Conservation (phyloP, 2,329 filamentous ascomycete species). For the Claviceps purpurea region DNA sequence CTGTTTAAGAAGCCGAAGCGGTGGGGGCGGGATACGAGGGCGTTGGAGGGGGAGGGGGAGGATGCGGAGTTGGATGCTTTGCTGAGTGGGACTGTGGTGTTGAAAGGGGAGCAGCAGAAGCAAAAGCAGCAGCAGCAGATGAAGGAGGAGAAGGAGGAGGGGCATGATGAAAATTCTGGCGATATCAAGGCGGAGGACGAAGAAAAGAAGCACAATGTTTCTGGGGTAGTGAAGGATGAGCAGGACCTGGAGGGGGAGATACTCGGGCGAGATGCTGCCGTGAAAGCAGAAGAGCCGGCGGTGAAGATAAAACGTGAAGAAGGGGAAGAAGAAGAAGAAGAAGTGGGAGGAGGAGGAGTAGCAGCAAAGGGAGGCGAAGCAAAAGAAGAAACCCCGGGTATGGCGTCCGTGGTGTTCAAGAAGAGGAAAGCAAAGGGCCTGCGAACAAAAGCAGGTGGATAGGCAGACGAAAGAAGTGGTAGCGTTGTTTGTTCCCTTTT, state of each 20-base stretch:
- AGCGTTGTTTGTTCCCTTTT: neutral
- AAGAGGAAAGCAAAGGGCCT: constrained; percentile 60
- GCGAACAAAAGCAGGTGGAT: constrained; percentile 35
- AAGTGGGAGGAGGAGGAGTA: neutral
- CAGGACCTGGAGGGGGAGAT: neutral
- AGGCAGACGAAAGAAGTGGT: too few species aligned
- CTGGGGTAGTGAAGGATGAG: neutral
- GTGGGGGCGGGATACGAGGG: constrained; percentile 42
- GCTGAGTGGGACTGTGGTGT: constrained; percentile 24
- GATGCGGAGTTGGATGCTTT: constrained; percentile 51
- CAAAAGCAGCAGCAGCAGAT: constrained; percentile 11
- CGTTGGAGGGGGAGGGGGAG: constrained; percentile 23
- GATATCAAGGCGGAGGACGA: neutral
- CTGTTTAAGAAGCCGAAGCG: constrained; percentile 45
- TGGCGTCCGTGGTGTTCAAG: constrained; percentile 55
- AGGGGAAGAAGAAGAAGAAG: too few species aligned
- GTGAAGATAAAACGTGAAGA: constrained; percentile 23
- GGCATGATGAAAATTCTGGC: constrained; percentile 19
- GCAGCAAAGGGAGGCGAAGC: constrained; percentile 17
- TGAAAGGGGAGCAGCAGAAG: constrained; percentile 15
- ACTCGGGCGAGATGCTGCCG: too few species aligned
- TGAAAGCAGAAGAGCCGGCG: constrained; percentile 2
- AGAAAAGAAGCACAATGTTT: constrained; percentile 4
- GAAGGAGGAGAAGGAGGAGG: constrained; percentile 9
- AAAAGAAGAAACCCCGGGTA: constrained; percentile 6